phyloP scores from a whole-genome alignment of 2,329 filamentous ascomycete genomes.

The Aspergillus sergii region DNA sequence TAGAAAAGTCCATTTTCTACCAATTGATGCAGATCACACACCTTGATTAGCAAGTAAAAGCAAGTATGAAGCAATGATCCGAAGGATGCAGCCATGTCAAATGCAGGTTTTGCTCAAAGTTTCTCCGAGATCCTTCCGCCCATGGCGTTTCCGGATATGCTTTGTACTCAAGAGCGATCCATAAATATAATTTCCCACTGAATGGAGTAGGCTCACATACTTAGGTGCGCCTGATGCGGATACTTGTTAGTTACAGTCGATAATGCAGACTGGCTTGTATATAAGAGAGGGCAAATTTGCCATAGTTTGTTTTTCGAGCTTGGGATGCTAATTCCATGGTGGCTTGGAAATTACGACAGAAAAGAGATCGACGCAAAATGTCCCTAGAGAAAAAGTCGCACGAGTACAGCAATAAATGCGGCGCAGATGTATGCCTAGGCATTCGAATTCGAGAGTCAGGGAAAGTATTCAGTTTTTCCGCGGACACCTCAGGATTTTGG shows the following conservation, averaged over 20 bases:
- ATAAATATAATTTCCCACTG: no score
- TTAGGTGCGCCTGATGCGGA: no score
- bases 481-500: not conserved
- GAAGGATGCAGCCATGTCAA: not conserved
- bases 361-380: not conserved
- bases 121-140: not conserved
- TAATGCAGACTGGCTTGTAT: no score
- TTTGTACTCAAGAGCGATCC: no score
- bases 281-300: no score
- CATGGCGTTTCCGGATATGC: not conserved
- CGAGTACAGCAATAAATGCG: not conserved
- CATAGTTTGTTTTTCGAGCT: no score
- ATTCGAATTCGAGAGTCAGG: not conserved
- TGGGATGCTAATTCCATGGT: no score
- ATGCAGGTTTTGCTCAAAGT: not conserved
- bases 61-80: not conserved
- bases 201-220: accelerated
- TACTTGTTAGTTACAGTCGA: no score
- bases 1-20: not conserved
- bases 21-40: not conserved
- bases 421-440: not conserved
- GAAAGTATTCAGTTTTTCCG: not conserved
- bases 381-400: not conserved
- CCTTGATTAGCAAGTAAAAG: not conserved
- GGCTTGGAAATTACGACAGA: not conserved